Conservation (phyloP, 208 protist species). For the Strigomonas culicis region DNA sequence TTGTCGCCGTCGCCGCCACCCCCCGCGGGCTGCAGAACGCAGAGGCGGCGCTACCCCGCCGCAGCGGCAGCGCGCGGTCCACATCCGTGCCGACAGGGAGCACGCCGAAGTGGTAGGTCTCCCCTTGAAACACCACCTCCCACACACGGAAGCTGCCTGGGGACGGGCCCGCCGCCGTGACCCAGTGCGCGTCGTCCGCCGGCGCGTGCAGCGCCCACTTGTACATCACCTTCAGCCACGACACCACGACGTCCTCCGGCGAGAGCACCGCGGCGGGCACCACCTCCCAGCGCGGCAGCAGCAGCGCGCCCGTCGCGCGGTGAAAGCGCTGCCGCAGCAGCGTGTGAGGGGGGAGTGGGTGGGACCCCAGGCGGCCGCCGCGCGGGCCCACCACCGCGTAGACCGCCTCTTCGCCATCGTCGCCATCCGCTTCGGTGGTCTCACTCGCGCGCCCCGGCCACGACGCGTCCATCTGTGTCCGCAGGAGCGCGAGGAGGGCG, state of each 20-base stretch:
- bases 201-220: slow-evolving; percentile 11
- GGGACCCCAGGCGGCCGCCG: not conserved
- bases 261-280: slow-evolving; percentile 1
- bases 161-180: not conserved
- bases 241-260: slow-evolving; percentile 20
- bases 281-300: slow-evolving; percentile 10
- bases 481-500: not conserved
- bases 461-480: not conserved
- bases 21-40: too few relatives aligned
- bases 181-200: slow-evolving; percentile 9
- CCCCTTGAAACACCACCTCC: slow-evolving; percentile 21
- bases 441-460: not conserved
- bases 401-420: not conserved
- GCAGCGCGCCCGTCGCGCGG: slow-evolving; percentile 7
- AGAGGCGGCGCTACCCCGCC: not conserved
- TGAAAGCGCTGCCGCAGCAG: slow-evolving; percentile 5
- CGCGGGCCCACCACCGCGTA: slow-evolving; percentile 1
- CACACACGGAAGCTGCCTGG: slow-evolving; percentile 11
- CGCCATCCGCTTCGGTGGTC: not conserved
- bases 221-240: slow-evolving; percentile 22
- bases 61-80: not conserved
- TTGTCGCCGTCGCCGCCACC: too few relatives aligned
- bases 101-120: slow-evolving; percentile 12
- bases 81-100: slow-evolving; percentile 18
- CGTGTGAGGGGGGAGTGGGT: not conserved